Base-by-base conservation (phyloP, 2,329 filamentous ascomycete species). In the Pestalotiopsis sp. region DNA sequence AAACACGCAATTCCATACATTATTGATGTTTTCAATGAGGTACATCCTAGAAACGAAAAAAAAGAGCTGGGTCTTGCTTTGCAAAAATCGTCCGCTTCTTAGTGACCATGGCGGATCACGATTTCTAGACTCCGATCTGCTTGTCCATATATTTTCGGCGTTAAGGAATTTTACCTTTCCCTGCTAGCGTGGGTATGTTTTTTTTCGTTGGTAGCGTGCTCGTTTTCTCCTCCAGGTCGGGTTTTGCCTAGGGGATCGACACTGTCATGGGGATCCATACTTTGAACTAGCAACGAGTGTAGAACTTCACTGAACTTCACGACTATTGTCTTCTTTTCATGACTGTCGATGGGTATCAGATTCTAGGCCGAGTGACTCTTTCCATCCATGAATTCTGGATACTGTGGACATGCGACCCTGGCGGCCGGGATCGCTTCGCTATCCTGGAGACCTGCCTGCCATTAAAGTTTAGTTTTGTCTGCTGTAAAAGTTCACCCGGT, bases 191-290 rank as follows among this genome's bases (percentile, higher is more conserved):
- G 45, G 20, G 31, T 9, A n/a, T 36, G 14, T 59, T 27, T 27
- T 23, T 23, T 23, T 4, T 17, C 13, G 20, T 9, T 13, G 9
- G 12, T 58, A 20, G 4, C n/a, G 56, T 27, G 20, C 20, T 58
- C 20, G 17, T 58, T 23, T 27, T 39, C n/a, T 61, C 11, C 27
- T 36, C 31, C n/a, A n/a, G 23, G 57, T 27, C 57, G 14, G 23
- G 9, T 27, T 59, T 59, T 27, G n/a, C 11, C 57, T 59, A 27
- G 31, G 36, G 36, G 31, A 66, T 66, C 49, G 45, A 66, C 63
- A 56, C 20, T 56, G 27, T 57, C 63, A 23, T 56, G 31, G 63
- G 13, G n/a, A 25, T n/a, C 36, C 60, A 36, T 62, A n/a, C 23
- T 36, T 36, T 11, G 13, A 41, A 45, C 20, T 63, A 63, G 25